A percentile compares a stretch with the other conserved stretches of the same genome.
Evolutionary conservation across 352 stramenopile species (phyloP).

Genomic region (Pythium dissimile): DNA sequence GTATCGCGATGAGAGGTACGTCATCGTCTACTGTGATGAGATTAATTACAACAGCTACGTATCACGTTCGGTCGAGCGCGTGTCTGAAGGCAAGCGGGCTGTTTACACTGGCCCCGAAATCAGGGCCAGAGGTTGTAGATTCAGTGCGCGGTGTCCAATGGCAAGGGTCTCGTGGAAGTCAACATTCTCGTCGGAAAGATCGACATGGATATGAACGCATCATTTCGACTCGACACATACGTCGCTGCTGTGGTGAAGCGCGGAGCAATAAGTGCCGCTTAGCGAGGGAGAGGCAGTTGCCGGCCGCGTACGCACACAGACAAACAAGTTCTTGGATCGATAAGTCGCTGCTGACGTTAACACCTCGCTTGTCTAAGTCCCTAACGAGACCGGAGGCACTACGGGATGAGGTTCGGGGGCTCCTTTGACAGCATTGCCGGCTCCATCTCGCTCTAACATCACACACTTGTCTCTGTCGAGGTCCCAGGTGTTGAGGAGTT

Average conservation of each 20-base stretch:
- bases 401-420: too few species aligned
- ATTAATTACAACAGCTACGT: neutral
- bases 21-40: neutral
- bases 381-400: too few species aligned
- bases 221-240: neutral
- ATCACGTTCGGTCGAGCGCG: neutral
- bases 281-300: too few species aligned
- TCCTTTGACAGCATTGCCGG: too few species aligned
- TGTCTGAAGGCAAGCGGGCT: neutral
- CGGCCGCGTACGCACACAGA: too few species aligned
- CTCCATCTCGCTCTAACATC: too few species aligned
- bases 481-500: too few species aligned
- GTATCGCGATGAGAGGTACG: neutral
- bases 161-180: neutral
- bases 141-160: neutral
- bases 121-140: neutral
- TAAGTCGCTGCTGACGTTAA: too few species aligned
- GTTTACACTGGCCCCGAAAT: neutral
- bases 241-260: neutral
- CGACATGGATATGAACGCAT: constrained; percentile 4
- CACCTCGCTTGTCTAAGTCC: too few species aligned
- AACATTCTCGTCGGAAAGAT: neutral
- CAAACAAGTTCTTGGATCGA: too few species aligned
- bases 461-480: too few species aligned
- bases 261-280: too few species aligned